Conservation (phyloP, 2,329 filamentous ascomycete genomes). For the Lasiodiplodia hormozganensis region DNA sequence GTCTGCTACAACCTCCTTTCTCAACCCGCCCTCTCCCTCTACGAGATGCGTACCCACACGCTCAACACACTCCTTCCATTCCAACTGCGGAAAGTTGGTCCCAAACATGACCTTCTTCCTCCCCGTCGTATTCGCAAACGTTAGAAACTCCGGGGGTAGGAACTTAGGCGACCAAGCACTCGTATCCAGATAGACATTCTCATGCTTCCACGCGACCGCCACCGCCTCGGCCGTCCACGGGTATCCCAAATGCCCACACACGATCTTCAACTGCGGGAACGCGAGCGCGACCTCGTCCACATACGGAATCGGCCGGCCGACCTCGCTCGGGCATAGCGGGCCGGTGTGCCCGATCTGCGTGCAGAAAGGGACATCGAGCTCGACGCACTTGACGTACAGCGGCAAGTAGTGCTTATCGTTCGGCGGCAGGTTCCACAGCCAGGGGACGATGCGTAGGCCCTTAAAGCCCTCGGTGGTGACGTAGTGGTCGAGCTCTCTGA, state of each 20-base stretch:
- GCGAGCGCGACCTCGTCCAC: conserved; percentile 31
- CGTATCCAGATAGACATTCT: conserved; percentile 38
- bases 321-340: conserved; percentile 37
- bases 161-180: conserved; percentile 34
- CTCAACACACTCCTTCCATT: neutral
- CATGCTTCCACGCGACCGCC: conserved; percentile 38
- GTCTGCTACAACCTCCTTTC: neutral
- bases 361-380: too few species aligned
- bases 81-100: neutral
- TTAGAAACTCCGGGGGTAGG: conserved; percentile 34
- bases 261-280: neutral
- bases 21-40: neutral
- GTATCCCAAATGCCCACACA: conserved; percentile 23
- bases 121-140: neutral
- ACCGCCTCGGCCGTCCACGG: conserved; percentile 37
- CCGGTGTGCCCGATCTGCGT: conserved; percentile 32
- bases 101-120: conserved; percentile 6
- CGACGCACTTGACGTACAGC: too few species aligned
- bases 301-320: conserved; percentile 38
- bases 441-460: too few species aligned
- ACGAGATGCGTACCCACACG: neutral
- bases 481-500: too few species aligned
- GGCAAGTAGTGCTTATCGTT: too few species aligned
- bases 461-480: too few species aligned
- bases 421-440: too few species aligned